Base-by-base conservation (phyloP, 2,329 filamentous ascomycete genomes). In the Aspergillus brunneoviolaceus region DNA sequence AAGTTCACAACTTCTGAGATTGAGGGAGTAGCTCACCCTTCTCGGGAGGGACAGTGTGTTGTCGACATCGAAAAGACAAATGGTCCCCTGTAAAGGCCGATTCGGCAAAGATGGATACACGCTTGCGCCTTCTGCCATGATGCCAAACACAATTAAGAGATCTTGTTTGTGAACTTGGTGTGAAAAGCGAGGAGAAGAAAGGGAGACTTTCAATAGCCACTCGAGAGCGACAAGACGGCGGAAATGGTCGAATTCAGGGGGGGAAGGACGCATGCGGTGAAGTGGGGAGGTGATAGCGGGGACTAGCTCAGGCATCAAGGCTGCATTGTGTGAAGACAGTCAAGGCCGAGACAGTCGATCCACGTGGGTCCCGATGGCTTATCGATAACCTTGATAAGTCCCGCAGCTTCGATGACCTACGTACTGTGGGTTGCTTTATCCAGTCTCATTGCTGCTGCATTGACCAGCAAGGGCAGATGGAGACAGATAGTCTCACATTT, bases 21-120 rank as follows among this genome's bases (percentile, higher is more conserved):
- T 52, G 21, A n/a, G 23, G 29, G n/a, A 19, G 11, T 16, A 57
- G 27, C 64, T 57, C 57, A 96, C 91, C 70, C 84, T 83, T 67
- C 95, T 87, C 50, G 95, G 88, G 48, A 87, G 89, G 16, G 92
- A 95, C 68, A 99, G 86, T 31, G 95, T 97, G 72, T 87, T 91
- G 76, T 99, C 95, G 62, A 99, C 95, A 79, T 99, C 95, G 79
- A 99, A 99, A 65, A 99, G 89, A 73, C 87, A 88, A 78, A 99
- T 90, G 66, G 94, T 98, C 84, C 95, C 92, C 81, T 93, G 91
- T 77, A 97, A 81, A 49, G 91, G 91, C 68, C 95, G 91, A 71
- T 94, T 84, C 75, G 89, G 85, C 67, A 98, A 86, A 64, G 92
- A 86, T 59, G 92, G 89, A 79, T 88, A 90, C 39, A 72, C 60